Conservation (phyloP, 2,329 filamentous ascomycete species). For the Fragosphaeria purpurea region DNA sequence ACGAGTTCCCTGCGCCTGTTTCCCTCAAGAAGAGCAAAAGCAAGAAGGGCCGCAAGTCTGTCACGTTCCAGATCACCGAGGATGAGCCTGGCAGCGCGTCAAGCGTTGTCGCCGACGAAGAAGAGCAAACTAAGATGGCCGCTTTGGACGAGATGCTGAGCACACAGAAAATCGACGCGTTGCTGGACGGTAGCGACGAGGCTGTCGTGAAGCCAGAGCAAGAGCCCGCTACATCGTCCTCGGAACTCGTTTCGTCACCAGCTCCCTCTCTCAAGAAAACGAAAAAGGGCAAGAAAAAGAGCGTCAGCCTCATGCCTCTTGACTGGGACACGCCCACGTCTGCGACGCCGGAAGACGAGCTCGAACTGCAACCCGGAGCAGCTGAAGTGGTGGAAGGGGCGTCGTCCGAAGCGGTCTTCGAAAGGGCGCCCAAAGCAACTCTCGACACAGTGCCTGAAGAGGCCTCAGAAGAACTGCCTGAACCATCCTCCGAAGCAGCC, state of each 20-base stretch:
- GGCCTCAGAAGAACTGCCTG: too few relatives aligned
- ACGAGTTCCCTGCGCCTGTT: background rate
- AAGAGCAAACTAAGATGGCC: background rate
- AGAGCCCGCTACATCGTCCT: background rate
- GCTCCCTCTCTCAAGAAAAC: background rate
- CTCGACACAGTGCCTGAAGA: too few relatives aligned
- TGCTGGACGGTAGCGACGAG: background rate
- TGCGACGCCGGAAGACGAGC: background rate
- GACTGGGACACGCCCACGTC: conserved; percentile 3
- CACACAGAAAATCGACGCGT: background rate
- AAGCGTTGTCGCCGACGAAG: too few relatives aligned
- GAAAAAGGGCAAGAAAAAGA: conserved; percentile 6
- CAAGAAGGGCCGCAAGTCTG: conserved; percentile 5
- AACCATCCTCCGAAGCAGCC: too few relatives aligned
- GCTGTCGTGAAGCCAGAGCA: background rate
- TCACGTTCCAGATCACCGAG: background rate
- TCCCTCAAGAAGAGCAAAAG: conserved; percentile 2
- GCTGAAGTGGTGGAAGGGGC: too few relatives aligned
- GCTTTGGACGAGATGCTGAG: background rate
- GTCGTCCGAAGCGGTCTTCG: too few relatives aligned
- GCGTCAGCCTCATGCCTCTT: background rate
- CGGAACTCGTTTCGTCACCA: background rate
- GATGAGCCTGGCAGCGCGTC: too few relatives aligned
- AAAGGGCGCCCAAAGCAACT: too few relatives aligned
- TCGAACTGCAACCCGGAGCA: too few relatives aligned